Percentiles rank a stretch among this genome's conserved stretches.
phyloP scores from a whole-genome alignment of 2,329 filamentous ascomycete species.

The Neurospora crassa region DNA sequence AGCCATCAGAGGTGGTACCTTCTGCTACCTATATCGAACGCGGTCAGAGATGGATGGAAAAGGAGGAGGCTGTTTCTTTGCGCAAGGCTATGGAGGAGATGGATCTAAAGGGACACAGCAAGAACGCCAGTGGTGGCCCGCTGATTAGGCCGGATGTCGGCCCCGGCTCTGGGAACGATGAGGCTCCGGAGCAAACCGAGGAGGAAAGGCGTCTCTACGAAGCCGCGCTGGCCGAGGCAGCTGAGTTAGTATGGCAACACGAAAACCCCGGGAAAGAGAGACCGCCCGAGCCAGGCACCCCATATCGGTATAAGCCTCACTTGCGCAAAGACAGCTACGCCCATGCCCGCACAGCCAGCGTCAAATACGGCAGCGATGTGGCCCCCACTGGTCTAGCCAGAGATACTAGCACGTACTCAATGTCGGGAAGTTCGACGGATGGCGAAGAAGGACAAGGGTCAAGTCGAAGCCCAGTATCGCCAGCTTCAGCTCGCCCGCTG shows the following conservation, averaged over 20 bases:
- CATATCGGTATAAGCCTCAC: conserved; percentile 59
- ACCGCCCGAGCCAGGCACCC: conserved; percentile 47
- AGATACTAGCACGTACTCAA: conserved; percentile 33
- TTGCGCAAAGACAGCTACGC: conserved; percentile 64
- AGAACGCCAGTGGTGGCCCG: not conserved
- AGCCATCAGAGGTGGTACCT: conserved; percentile 51
- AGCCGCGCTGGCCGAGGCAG: conserved; percentile 66
- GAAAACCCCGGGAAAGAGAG: conserved; percentile 44
- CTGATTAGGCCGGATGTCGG: not conserved
- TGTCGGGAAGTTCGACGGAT: conserved; percentile 43
- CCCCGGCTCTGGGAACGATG: conserved; percentile 5
- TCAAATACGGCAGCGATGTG: conserved; percentile 37
- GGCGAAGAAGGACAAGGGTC: conserved; percentile 34
- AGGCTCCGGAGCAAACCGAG: conserved; percentile 30
- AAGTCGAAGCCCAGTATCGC: conserved; percentile 23
- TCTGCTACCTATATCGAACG: conserved; percentile 64
- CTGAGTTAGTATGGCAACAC: conserved; percentile 71
- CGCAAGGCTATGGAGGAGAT: conserved; percentile 66
- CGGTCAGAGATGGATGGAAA: conserved; percentile 70
- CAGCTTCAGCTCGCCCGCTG: conserved; percentile 14
- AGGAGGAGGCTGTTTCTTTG: conserved; percentile 63
- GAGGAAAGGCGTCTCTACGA: conserved; percentile 56
- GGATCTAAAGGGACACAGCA: conserved; percentile 36
- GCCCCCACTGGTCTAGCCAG: conserved; percentile 36
- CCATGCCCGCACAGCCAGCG: conserved; percentile 52